Percentiles rank a stretch among this genome's conserved stretches.
These are phyloP conservation scores for Earliella scabrosa DNA, from an alignment of 1,284 basidiomycete genomes.

Conservation along the genomic window DNA sequence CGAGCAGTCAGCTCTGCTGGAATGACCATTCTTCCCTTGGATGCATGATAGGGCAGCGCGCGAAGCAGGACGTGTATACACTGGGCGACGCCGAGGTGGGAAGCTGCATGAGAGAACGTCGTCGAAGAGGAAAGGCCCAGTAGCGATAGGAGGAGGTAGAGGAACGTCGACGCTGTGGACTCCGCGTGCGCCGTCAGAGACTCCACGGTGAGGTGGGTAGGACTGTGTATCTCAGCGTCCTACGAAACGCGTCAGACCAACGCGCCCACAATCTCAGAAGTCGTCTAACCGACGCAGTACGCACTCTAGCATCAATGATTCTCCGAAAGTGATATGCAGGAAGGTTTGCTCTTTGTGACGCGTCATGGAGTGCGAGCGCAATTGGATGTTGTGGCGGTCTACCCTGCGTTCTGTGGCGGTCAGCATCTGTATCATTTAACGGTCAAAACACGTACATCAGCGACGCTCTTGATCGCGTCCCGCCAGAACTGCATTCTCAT, in stretches of 20 bases:
- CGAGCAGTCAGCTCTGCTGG: conserved; percentile 85
- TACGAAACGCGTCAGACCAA: conserved; percentile 36
- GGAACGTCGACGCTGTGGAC: conserved; percentile 78
- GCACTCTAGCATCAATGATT: conserved; percentile 84
- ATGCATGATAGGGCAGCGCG: conserved; percentile 76
- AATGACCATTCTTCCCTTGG: conserved; percentile 76
- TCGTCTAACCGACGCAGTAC: conserved; percentile 34
- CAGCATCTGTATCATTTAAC: conserved; percentile 4
- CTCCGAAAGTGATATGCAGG: conserved; percentile 82
- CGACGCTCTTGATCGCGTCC: conserved; percentile 78
- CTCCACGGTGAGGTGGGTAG: conserved; percentile 73
- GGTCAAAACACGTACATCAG: conserved; percentile 54
- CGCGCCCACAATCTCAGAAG: conserved; percentile 20
- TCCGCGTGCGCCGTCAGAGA: conserved; percentile 75
- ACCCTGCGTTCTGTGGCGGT: conserved; percentile 49
- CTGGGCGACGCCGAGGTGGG: conserved; percentile 78
- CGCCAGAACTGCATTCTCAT: conserved; percentile 95
- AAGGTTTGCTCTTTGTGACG: conserved; percentile 53
- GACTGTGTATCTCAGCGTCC: conserved; percentile 76
- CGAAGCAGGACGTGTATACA: conserved; percentile 76
- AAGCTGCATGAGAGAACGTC: conserved; percentile 77
- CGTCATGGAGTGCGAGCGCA: conserved; percentile 73
- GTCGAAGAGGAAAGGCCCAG: conserved; percentile 66
- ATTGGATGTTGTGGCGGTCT: conserved; percentile 85
- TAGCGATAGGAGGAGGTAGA: conserved; percentile 81